Conservation (phyloP, 116 monocot species). For the Phalaenopsis hybrid region DNA sequence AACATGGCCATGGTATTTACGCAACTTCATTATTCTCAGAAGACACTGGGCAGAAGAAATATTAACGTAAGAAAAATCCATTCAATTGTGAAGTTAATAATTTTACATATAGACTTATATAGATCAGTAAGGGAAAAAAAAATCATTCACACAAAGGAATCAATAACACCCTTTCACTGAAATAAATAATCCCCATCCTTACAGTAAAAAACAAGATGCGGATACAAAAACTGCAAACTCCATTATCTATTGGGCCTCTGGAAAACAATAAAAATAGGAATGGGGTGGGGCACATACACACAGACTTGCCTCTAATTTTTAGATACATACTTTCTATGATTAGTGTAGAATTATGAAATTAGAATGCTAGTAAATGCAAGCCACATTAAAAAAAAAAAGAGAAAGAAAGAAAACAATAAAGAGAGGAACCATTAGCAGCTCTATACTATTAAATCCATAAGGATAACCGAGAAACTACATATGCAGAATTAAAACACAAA, state of each 20-base stretch:
- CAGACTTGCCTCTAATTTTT: background rate
- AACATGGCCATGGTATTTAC: constrained; percentile 64
- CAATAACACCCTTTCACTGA: background rate
- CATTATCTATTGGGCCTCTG: background rate
- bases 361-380: too few species aligned
- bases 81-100: background rate
- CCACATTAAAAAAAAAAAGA: too few species aligned
- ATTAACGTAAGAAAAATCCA: background rate
- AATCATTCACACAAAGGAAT: background rate
- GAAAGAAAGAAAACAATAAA: too few species aligned
- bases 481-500: too few species aligned
- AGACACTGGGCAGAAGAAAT: constrained; percentile 26
- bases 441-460: too few species aligned
- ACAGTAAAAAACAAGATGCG: background rate
- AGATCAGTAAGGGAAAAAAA: background rate
- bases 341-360: too few species aligned
- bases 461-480: too few species aligned
- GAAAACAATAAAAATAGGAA: background rate
- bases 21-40: constrained; percentile 58
- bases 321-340: too few species aligned
- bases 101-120: background rate
- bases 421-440: too few species aligned
- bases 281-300: background rate
- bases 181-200: background rate
- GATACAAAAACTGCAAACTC: background rate